These are phyloP conservation scores for Stephanodiscus minutulus DNA, from an alignment of 108 stramenopile genomes.

Conservation along the genomic window DNA sequence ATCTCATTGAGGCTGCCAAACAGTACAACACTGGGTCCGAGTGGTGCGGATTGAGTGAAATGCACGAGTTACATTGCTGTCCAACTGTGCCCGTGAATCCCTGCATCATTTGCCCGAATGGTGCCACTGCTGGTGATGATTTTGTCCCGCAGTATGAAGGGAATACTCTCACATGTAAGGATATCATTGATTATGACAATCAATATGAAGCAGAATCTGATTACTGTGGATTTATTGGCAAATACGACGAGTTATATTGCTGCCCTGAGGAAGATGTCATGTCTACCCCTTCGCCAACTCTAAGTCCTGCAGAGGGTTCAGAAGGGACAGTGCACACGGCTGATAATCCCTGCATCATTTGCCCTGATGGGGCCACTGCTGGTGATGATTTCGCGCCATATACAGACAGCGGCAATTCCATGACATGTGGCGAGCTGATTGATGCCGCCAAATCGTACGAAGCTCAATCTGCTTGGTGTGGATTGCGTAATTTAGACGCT, in stretches of 20 bases:
- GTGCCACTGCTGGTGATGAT: not conserved
- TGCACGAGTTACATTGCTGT: not conserved
- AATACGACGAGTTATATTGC: not conserved
- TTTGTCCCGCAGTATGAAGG: not conserved
- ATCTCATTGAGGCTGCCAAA: not conserved
- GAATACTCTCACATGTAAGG: not conserved
- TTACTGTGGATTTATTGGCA: not conserved
- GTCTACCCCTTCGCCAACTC: not conserved
- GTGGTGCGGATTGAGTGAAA: not conserved
- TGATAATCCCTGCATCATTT: conserved; percentile 2
- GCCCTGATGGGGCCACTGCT: not conserved
- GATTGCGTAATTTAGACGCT: too few species aligned
- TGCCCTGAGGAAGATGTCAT: not conserved
- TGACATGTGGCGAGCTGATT: not conserved
- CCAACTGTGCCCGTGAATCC: not conserved
- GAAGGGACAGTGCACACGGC: not conserved
- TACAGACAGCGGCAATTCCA: not conserved
- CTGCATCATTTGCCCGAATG: not conserved
- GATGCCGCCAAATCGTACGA: not conserved
- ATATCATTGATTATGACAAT: not conserved
- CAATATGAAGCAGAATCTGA: not conserved
- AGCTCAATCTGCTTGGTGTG: not conserved
- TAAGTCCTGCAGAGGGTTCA: too few species aligned
- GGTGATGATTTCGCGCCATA: not conserved
- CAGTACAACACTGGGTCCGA: not conserved